These are phyloP conservation scores for Sugiyamaella castrensis DNA, from an alignment of 1,139 yeast species.

Conservation along the genomic window DNA sequence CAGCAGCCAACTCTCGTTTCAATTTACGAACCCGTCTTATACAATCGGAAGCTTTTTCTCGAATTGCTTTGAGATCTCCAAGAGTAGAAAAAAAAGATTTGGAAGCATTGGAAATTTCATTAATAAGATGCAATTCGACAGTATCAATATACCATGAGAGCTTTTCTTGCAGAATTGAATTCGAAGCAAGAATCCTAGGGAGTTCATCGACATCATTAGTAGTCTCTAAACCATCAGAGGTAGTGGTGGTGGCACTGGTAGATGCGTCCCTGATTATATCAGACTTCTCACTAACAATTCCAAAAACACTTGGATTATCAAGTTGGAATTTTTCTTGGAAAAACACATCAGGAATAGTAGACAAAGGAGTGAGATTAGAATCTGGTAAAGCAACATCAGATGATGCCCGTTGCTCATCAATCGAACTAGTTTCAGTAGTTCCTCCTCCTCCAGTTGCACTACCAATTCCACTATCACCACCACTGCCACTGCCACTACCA, in stretches of 20 bases:
- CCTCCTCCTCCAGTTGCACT: background rate
- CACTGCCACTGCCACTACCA: background rate
- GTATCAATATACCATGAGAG: conserved; percentile 79
- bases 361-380: conserved; percentile 30
- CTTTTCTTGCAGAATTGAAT: conserved; percentile 69
- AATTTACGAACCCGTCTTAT: conserved; percentile 49
- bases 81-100: conserved; percentile 80
- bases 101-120: conserved; percentile 81
- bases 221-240: conserved; percentile 8
- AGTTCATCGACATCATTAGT: conserved; percentile 21
- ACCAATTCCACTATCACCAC: background rate
- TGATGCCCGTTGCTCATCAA: background rate
- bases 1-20: conserved; percentile 32
- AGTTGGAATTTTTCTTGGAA: conserved; percentile 67
- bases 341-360: conserved; percentile 64
- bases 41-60: conserved; percentile 53
- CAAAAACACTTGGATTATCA: conserved; percentile 85
- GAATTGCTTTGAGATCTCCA: conserved; percentile 68
- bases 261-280: conserved; percentile 33
- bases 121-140: conserved; percentile 75
- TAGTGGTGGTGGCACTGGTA: conserved; percentile 7
- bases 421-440: background rate
- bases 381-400: background rate
- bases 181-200: conserved; percentile 41
- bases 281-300: conserved; percentile 60